Conservation (phyloP, 1,284 basidiomycete species). For the Tausonia pullulans region DNA sequence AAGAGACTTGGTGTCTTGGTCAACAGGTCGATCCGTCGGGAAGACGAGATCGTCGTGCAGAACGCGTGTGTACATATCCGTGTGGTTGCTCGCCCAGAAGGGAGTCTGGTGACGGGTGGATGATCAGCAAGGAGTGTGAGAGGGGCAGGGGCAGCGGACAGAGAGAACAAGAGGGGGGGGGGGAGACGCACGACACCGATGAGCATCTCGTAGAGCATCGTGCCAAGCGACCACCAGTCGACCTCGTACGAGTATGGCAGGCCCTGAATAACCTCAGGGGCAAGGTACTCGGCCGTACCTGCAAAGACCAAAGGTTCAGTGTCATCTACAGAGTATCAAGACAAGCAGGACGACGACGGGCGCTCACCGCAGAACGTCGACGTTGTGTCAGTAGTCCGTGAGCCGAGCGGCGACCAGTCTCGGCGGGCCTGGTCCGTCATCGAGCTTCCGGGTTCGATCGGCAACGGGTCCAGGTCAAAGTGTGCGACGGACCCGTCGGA, state of each 20-base stretch:
- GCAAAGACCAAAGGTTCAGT: slow-evolving; percentile 1
- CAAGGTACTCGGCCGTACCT: slow-evolving; percentile 77
- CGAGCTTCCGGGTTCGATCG: too few relatives aligned
- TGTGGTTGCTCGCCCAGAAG: slow-evolving; percentile 12
- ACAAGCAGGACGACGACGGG: too few relatives aligned
- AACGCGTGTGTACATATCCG: slow-evolving; percentile 79
- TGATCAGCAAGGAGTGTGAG: background rate
- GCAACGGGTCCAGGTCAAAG: slow-evolving; percentile 38
- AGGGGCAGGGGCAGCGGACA: background rate
- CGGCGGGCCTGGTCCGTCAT: slow-evolving; percentile 9
- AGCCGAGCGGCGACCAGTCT: slow-evolving; percentile 8
- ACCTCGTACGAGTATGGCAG: slow-evolving; percentile 85
- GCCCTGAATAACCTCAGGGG: slow-evolving; percentile 86
- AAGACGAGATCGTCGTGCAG: slow-evolving; percentile 78
- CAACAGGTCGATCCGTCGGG: slow-evolving; percentile 77
- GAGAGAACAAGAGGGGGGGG: slow-evolving; percentile 3
- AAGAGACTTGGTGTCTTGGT: slow-evolving; percentile 87
- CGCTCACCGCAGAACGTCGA: slow-evolving; percentile 64
- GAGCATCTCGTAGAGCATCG: slow-evolving; percentile 87
- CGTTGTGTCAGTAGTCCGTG: slow-evolving; percentile 45
- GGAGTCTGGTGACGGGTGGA: background rate
- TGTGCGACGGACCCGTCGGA: slow-evolving; percentile 6
- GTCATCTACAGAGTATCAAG: background rate
- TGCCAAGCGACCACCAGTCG: slow-evolving; percentile 96
- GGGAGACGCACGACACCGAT: slow-evolving; percentile 27